phyloP scores from a whole-genome alignment of 2,329 filamentous ascomycete genomes.

The Arthrinium phaeospermum region DNA sequence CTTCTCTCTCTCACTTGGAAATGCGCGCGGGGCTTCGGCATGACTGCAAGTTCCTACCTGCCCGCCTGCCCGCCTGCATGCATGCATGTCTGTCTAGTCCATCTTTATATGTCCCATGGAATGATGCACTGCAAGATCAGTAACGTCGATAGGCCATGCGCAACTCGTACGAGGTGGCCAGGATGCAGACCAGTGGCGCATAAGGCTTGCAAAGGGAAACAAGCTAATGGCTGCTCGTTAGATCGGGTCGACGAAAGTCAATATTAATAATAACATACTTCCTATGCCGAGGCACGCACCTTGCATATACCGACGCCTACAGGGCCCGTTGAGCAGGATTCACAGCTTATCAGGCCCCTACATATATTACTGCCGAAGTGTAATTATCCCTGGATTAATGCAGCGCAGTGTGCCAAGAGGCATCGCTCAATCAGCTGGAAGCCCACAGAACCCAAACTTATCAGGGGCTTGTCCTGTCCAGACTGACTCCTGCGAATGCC shows the following conservation, averaged over 20 bases:
- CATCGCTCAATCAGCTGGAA: constrained; percentile 14
- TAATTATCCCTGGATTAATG: constrained; percentile 18
- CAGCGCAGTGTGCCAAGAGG: constrained; percentile 7
- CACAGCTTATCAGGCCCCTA: not conserved
- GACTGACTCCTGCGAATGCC: constrained; percentile 12
- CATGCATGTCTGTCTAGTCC: not conserved
- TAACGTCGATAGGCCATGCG: constrained; percentile 5
- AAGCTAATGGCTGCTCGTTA: not conserved
- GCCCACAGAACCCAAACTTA: constrained; percentile 13
- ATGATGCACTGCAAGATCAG: constrained; percentile 1
- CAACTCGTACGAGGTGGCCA: not conserved
- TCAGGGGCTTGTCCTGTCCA: constrained; percentile 11
- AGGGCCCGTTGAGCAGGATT: not conserved
- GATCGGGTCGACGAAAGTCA: not conserved
- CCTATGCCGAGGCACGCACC: constrained; percentile 12
- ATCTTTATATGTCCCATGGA: not conserved
- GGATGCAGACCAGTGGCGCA: not conserved
- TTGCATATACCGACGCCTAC: constrained; percentile 16
- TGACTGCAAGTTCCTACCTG: not conserved
- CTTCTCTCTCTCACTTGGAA: not conserved
- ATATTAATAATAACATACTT: constrained; percentile 4
- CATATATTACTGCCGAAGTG: constrained; percentile 1
- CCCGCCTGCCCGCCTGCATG: not conserved
- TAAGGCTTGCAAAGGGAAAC: not conserved
- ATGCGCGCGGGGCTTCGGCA: not conserved